Evolutionary conservation across 2,329 filamentous ascomycete genomes (phyloP).

Genomic region (Fusarium paranaense): DNA sequence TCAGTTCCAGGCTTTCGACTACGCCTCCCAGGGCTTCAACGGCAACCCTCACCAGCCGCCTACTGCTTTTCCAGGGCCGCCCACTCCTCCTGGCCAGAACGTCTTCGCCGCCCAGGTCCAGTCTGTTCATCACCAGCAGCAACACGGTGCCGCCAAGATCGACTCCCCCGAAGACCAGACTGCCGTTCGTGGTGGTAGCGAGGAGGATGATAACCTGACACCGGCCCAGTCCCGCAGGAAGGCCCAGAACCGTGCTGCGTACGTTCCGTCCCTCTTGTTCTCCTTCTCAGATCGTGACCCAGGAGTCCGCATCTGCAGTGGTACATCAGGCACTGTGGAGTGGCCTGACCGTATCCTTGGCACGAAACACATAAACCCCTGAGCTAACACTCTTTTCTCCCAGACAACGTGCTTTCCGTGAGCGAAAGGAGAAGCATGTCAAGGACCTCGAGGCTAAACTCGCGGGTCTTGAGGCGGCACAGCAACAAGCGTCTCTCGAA

Average conservation of each 20-base stretch:
- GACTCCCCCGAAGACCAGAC: constrained; percentile 49
- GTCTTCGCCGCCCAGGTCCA: constrained; percentile 45
- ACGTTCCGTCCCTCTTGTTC: constrained; percentile 55
- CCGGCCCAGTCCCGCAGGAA: constrained; percentile 70
- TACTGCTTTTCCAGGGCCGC: constrained; percentile 58
- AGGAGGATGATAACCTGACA: constrained; percentile 67
- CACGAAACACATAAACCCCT: background rate
- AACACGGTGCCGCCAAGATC: constrained; percentile 38
- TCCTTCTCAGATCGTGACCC: background rate
- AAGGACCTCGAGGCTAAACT: constrained; percentile 93
- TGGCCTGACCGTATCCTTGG: background rate
- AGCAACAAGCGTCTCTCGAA: constrained; percentile 78
- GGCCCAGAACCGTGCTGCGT: constrained; percentile 72
- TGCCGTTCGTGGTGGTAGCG: constrained; percentile 57
- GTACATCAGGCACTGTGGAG: background rate
- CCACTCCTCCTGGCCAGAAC: constrained; percentile 62
- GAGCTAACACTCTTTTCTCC: constrained; percentile 25
- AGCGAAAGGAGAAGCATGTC: constrained; percentile 94
- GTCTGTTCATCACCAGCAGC: constrained; percentile 35
- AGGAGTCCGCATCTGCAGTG: background rate
- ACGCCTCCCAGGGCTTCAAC: constrained; percentile 52
- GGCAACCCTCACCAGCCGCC: constrained; percentile 47
- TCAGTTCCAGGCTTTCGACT: constrained; percentile 62
- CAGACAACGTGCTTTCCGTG: constrained; percentile 95
- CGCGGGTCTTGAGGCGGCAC: constrained; percentile 78